Conservation (phyloP, 495 filamentous ascomycete genomes). For the Aspergillus carlsbadensis region DNA sequence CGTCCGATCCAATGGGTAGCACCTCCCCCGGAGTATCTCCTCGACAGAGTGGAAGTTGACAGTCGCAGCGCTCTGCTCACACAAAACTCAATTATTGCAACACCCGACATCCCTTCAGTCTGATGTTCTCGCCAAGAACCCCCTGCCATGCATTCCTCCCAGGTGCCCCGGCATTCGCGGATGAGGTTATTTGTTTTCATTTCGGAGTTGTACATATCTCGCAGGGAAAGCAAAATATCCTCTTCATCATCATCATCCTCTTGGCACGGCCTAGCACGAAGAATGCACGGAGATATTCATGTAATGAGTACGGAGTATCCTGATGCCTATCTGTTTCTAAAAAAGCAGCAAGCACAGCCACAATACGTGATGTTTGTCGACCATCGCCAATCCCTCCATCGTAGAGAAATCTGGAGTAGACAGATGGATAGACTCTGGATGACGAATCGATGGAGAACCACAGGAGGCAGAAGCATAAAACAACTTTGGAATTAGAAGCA, state of each 20-base stretch:
- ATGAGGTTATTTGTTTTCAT: not conserved
- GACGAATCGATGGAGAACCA: not conserved
- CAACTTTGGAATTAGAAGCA: too few relatives aligned
- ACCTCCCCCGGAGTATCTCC: not conserved
- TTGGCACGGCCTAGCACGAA: too few relatives aligned
- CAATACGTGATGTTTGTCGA: not conserved
- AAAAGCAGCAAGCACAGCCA: not conserved
- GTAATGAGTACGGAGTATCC: too few relatives aligned
- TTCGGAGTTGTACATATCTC: not conserved
- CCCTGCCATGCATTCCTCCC: constrained; percentile 33
- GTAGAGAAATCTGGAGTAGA: not conserved
- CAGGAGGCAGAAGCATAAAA: not conserved
- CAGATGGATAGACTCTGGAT: not conserved
- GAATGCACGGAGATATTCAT: not conserved
- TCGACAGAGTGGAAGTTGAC: not conserved
- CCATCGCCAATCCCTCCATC: too few relatives aligned
- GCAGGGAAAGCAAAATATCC: too few relatives aligned
- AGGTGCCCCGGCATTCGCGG: not conserved
- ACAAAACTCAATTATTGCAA: constrained; percentile 4
- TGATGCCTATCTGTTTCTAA: not conserved
- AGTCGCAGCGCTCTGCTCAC: not conserved
- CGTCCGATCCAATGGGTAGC: constrained; percentile 6
- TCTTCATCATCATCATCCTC: too few relatives aligned
- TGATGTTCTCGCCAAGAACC: constrained; percentile 26
- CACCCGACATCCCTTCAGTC: constrained; percentile 1